Conservation (phyloP, 306 rosid genomes). For the Dicorynia guianensis region DNA sequence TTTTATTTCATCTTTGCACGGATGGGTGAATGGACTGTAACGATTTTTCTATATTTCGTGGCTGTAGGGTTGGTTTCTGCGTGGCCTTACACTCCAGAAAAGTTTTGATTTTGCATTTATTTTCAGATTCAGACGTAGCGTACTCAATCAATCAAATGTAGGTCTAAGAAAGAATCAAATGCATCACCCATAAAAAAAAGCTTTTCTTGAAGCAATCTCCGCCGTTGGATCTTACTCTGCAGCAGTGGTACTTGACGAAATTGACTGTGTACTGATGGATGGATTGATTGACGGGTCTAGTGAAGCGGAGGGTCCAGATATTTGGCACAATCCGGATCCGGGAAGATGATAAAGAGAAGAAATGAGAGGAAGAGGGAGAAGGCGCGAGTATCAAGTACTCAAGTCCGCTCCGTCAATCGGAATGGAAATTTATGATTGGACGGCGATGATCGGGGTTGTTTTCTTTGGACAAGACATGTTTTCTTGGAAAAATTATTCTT, state of each 20-base stretch:
- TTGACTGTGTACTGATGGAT: neutral
- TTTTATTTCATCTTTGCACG: conserved; percentile 62
- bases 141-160: neutral
- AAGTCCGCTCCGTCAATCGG: neutral
- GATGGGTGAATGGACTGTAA: conserved; percentile 62
- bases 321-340: neutral
- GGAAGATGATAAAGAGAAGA: neutral
- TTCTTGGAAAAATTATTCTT: too few species aligned
- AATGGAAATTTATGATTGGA: conserved; percentile 13
- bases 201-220: neutral
- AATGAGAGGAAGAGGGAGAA: neutral
- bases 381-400: neutral
- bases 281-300: conserved; percentile 7
- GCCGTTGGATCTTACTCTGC: neutral
- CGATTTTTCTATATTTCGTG: conserved; percentile 41
- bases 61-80: conserved; percentile 27
- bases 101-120: neutral
- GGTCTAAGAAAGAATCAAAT: neutral
- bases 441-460: neutral
- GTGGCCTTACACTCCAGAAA: conserved; percentile 31
- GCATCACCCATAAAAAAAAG: neutral
- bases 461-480: too few species aligned
- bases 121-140: neutral
- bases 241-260: too few species aligned
- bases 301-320: conserved; percentile 2